Evolutionary conservation across 441 rosid genomes (phyloP), one percentile per base, ranked within the genome.

Genomic region (Erysimum cheiri): DNA sequence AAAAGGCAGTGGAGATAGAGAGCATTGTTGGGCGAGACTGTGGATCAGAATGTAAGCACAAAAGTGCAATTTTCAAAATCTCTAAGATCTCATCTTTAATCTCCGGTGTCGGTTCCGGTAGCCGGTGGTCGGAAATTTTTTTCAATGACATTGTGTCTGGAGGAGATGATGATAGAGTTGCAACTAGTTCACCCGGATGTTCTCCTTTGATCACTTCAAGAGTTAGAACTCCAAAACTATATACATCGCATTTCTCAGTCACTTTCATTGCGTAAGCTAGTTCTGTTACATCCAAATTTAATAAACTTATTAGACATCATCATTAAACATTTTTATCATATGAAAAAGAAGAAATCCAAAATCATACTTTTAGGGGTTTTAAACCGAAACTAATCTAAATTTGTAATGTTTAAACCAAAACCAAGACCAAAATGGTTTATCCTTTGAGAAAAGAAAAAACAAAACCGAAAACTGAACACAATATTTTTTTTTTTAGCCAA

Each of bases 181-280:
- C 55, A 61, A 76, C 75, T 11, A 78, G 32, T 0, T 83, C 83
- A 0, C 78, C 72, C 1, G 81, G 87, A 78, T 84, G 83, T 3
- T 44, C 60, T 15, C 83, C 86, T 73, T 76, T 76, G 15, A 80
- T 63, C 8, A 72, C 69, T 57, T 83, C 86, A 0, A 83, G 81
- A 4, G 77, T 69, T 33, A 80, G 8, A 12, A 80, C 80, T 36
- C 86, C 84, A 7, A 80, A 80, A 26, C 86, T 82, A 65, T 72
- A 80, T 2, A 82, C 82, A 29, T 82, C 85, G 17, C 85, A 77
- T 47, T 82, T 82, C 60, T 82, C 78, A 0, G 81, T 82, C 29
- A 78, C 77, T 55, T 55, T 80, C 84, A 80, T 82, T 0, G 82
- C 72, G 56, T 83, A 83, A 41, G 86, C 86, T 48, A 83, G 63